Conservation (phyloP, 2,329 filamentous ascomycete species). For the Tolypocladium tundrense region DNA sequence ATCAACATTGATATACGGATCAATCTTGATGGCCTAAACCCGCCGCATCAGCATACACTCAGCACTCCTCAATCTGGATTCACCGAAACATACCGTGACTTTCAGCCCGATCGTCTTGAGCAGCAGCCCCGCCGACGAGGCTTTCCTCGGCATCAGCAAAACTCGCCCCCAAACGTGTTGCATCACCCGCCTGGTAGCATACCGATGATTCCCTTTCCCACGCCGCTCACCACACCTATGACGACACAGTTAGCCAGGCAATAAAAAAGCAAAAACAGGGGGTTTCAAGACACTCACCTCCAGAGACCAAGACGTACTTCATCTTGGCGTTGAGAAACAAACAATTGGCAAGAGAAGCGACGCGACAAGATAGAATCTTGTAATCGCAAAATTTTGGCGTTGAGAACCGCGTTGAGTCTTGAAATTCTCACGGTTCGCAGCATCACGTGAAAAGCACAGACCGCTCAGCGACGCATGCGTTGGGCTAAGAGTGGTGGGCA, state of each 20-base stretch:
- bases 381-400: constrained; percentile 1
- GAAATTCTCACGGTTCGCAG: neutral
- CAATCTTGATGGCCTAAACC: constrained; percentile 22
- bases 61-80: neutral
- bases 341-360: constrained; percentile 1
- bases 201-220: constrained; percentile 32
- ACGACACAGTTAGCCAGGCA: neutral
- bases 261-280: constrained; percentile 14
- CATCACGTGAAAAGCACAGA: neutral
- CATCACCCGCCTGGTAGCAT: neutral
- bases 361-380: constrained; percentile 1
- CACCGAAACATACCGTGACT: constrained; percentile 8
- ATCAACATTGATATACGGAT: constrained; percentile 36
- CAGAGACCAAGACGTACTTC: constrained; percentile 75
- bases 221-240: constrained; percentile 31
- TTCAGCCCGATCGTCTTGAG: constrained; percentile 16
- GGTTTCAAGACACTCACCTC: constrained; percentile 38
- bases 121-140: constrained; percentile 57
- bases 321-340: constrained; percentile 34
- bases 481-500: neutral
- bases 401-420: neutral
- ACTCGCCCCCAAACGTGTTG: neutral
- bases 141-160: constrained; percentile 20
- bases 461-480: neutral
- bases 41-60: neutral